These are phyloP conservation scores for Artemisia argyi DNA, from an alignment of 129 eudicot genomes.

Conservation along the genomic window DNA sequence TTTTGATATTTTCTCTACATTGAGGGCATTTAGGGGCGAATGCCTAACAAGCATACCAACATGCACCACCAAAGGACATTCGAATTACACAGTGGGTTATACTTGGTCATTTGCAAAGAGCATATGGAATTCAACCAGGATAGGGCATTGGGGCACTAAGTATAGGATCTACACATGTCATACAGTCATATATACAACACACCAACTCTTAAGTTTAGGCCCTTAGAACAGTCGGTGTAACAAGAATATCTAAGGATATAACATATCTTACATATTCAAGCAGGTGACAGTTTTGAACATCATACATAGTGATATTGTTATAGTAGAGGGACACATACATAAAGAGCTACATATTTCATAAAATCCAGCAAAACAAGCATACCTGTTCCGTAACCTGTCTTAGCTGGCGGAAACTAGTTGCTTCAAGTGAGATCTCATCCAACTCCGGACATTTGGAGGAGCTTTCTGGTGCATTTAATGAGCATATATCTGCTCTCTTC, in stretches of 20 bases:
- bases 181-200: background rate
- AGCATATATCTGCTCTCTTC: slow-evolving; percentile 39
- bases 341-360: background rate
- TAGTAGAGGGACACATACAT: background rate
- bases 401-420: slow-evolving; percentile 71
- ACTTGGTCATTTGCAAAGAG: background rate
- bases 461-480: slow-evolving; percentile 48
- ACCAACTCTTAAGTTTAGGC: background rate
- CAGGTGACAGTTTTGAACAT: no score
- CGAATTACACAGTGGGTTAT: no score
- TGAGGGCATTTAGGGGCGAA: background rate
- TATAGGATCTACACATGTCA: background rate
- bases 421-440: slow-evolving; percentile 71
- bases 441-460: slow-evolving; percentile 48
- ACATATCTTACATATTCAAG: background rate
- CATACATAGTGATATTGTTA: no score
- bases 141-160: background rate
- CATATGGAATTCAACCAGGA: background rate
- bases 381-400: slow-evolving; percentile 86
- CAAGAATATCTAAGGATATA: background rate
- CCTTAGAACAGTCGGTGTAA: slow-evolving; percentile 6
- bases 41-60: background rate
- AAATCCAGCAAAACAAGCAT: slow-evolving; percentile 16
- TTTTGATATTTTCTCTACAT: background rate
- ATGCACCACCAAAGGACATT: background rate